These are phyloP conservation scores for Alternaria atra DNA, from an alignment of 2,329 filamentous ascomycete genomes.

Conservation along the genomic window DNA sequence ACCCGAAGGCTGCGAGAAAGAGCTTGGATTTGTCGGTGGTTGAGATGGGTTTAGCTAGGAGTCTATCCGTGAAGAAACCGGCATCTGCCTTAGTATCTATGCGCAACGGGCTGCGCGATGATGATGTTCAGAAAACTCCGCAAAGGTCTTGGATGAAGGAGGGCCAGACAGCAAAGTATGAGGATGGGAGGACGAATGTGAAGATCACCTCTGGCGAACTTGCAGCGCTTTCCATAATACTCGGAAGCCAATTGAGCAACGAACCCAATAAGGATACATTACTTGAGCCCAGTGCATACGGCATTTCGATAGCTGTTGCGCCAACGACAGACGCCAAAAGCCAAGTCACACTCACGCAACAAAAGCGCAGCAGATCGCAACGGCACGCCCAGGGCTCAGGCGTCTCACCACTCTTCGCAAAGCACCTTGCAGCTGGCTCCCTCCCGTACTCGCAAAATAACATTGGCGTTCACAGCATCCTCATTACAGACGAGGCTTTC, in stretches of 20 bases:
- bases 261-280: slow-evolving; percentile 4
- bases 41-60: slow-evolving; percentile 26
- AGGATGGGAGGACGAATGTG: slow-evolving; percentile 25
- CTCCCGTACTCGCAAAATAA: slow-evolving; percentile 37
- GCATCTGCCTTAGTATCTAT: slow-evolving; percentile 22
- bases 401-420: slow-evolving; percentile 44
- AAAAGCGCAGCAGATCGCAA: slow-evolving; percentile 36
- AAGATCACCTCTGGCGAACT: slow-evolving; percentile 38
- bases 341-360: slow-evolving; percentile 33
- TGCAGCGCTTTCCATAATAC: slow-evolving; percentile 38
- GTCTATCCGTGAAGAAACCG: slow-evolving; percentile 28
- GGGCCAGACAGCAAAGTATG: slow-evolving; percentile 29
- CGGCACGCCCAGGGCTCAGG: slow-evolving; percentile 33
- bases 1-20: slow-evolving; percentile 22
- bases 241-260: slow-evolving; percentile 32
- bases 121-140: slow-evolving; percentile 6
- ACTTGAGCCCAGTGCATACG: slow-evolving; percentile 34
- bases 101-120: slow-evolving; percentile 18
- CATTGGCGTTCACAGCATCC: slow-evolving; percentile 31
- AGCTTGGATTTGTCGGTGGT: slow-evolving; percentile 28
- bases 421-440: slow-evolving; percentile 44
- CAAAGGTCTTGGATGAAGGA: slow-evolving; percentile 38
- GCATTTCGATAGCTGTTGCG: slow-evolving; percentile 33
- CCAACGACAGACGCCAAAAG: slow-evolving; percentile 23
- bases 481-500: slow-evolving; percentile 35